Conservation (phyloP, 2,329 filamentous ascomycete genomes). For the Aspergillus transmontanensis region DNA sequence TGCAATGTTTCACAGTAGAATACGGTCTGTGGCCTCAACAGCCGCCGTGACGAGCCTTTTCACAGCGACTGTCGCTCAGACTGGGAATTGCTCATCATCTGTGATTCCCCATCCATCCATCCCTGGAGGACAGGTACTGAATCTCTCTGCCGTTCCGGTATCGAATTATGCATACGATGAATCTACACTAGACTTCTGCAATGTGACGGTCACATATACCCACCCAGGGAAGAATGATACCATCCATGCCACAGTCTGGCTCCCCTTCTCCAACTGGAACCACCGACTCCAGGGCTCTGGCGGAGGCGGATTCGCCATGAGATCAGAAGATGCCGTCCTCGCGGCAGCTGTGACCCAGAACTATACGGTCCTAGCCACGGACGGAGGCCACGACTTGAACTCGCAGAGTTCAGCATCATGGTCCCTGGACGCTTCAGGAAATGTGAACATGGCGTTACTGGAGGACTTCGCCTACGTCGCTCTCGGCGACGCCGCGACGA, state of each 20-base stretch:
- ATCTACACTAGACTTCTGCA: constrained; percentile 32
- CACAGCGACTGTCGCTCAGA: neutral
- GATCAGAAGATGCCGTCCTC: neutral
- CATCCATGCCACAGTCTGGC: constrained; percentile 33
- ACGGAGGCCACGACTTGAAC: constrained; percentile 15
- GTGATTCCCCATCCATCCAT: constrained; percentile 7
- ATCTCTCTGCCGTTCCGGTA: constrained; percentile 9
- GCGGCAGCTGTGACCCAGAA: constrained; percentile 7
- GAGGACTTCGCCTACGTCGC: constrained; percentile 37
- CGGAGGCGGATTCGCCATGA: constrained; percentile 34
- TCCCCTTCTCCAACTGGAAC: constrained; percentile 39
- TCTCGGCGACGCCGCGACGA: constrained; percentile 34
- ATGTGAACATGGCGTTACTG: constrained; percentile 35
- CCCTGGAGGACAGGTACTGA: constrained; percentile 9
- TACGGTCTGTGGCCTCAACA: neutral
- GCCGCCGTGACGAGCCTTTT: neutral
- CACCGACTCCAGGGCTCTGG: constrained; percentile 41
- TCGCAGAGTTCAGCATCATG: constrained; percentile 8
- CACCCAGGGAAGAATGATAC: constrained; percentile 39
- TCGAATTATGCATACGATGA: neutral
- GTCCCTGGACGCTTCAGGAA: constrained; percentile 26
- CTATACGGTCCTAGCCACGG: constrained; percentile 24
- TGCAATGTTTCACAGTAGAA: neutral
- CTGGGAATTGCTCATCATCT: constrained; percentile 6
- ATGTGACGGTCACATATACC: constrained; percentile 41